Evolutionary conservation across 768 basidiomycete genomes (phyloP).

Genomic region (Dentipellis sp.): DNA sequence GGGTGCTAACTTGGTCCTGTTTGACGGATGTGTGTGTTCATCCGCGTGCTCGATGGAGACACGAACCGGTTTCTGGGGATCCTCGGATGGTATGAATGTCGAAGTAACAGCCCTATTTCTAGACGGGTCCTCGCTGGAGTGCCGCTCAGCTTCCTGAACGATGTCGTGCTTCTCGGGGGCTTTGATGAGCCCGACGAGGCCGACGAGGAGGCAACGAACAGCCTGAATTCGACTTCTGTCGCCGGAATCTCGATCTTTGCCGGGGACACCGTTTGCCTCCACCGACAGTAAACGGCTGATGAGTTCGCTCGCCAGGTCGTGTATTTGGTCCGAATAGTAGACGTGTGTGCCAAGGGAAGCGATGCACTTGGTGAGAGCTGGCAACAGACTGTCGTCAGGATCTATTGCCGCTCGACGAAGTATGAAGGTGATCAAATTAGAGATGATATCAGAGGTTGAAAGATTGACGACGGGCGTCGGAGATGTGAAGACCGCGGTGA

Average conservation of each 20-base stretch:
- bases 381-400: slow-evolving; percentile 55
- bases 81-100: background rate
- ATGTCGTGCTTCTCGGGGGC: slow-evolving; percentile 45
- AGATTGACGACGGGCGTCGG: slow-evolving; percentile 80
- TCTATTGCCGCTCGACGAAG: slow-evolving; percentile 59
- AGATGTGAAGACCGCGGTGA: slow-evolving; percentile 75
- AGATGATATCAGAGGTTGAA: slow-evolving; percentile 82
- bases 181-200: slow-evolving; percentile 60
- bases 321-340: slow-evolving; percentile 94
- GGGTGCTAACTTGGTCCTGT: slow-evolving; percentile 60
- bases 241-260: slow-evolving; percentile 27
- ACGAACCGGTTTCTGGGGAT: slow-evolving; percentile 3
- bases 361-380: slow-evolving; percentile 64
- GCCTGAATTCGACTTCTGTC: slow-evolving; percentile 49
- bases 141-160: slow-evolving; percentile 17
- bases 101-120: background rate
- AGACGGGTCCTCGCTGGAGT: slow-evolving; percentile 8
- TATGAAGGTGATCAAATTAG: slow-evolving; percentile 66
- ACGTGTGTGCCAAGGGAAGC: slow-evolving; percentile 83
- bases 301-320: slow-evolving; percentile 81
- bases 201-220: slow-evolving; percentile 60
- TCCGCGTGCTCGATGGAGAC: slow-evolving; percentile 10
- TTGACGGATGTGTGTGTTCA: slow-evolving; percentile 30
- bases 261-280: slow-evolving; percentile 52
- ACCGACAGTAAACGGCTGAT: slow-evolving; percentile 64